Base-by-base conservation (phyloP, 2,329 filamentous ascomycete species). In the Xylaria hypoxylon region DNA sequence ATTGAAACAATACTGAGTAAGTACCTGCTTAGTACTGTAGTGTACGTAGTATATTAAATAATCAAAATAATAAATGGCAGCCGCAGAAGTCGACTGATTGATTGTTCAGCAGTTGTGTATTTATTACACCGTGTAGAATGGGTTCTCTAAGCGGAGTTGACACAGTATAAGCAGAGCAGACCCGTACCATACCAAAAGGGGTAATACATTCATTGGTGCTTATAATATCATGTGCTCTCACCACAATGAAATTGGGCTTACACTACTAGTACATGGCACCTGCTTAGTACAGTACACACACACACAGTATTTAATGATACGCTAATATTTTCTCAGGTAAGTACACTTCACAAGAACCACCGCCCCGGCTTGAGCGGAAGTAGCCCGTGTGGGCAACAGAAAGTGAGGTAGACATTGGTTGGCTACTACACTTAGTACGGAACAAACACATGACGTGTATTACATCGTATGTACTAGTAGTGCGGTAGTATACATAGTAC, bases 341-440 rank as follows among this genome's bases (percentile, higher is more conserved):
- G 35, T 38, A 38, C 35, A 8, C 31, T 33, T 38, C 1, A 38
- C 38, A 65, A 58, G 44, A 66, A 63, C 24, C 42, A 63, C 64
- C 40, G 64, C 28, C n/a, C 67, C 67, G 67, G 67, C 67, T 69
- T 57, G 33, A 42, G 59, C 67, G 67, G 67, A 69, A 69, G 67
- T 59, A 62, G 64, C 58, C 67, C 67, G 67, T 69, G 44, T 65
- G 64, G 67, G 28, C 58, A 55, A 31, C 59, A 26, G 31, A 45
- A 59, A 62, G 62, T 48, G 26, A 68, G 24, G 40, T 24, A 50
- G 26, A 22, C 44, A 15, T 24, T 65, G 62, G 53, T 62, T 64
- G 62, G 65, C 58, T 56, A 24, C 24, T 57, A 44, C 1, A 26
- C 15, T 28, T 33, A 26, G n/a, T n/a, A n/a, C n/a, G n/a, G n/a